Evolutionary conservation across 2,329 filamentous ascomycete genomes (phyloP), one percentile per base, ranked within the genome.

Genomic region (Magnaporthiopsis incrustans): DNA sequence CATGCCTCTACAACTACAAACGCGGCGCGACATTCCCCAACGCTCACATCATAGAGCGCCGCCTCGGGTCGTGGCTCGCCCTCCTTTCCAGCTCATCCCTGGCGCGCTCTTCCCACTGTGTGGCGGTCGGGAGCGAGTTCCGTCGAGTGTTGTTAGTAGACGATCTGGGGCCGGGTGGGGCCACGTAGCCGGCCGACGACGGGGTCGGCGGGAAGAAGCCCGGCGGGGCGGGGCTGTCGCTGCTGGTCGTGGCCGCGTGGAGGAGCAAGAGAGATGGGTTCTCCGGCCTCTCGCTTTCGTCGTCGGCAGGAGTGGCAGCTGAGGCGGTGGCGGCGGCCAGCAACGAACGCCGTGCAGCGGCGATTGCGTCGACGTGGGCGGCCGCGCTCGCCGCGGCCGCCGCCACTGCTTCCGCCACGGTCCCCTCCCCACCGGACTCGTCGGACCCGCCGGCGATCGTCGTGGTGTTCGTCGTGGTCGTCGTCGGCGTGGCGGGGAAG

Each of bases 91-190:
- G 30, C 61, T 62, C 61, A 14, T 25, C 33, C 30, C 44, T 30
- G 27, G 50, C 61, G 30, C 61, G 61, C 25, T 35, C 57, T 50
- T 62, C 61, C 61, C 61, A 62, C 61, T 62, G 44, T 53, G 18
- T 7, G 44, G n/a, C 5, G 44, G 44, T 22, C 44, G 44, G 44
- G 44, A 22, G 11, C 18, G 44, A 53, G n/a, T 11, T n/a, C 22
- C 44, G 44, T 25, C 44, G 44, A 25, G 44, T n/a, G 18, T 53
- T 7, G 44, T 50, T 50, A 53, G 57, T 27, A 27, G 1, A 26
- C 10, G 57, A 18, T 18, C 30, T 12, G 57, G 57, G 25, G 12
- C 30, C 57, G 57, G 26, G 25, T 26, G 57, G 14, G 57, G 57
- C 30, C 26, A 32, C 57, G 57, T 27, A 32, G 22, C 57, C 57